These are phyloP conservation scores for Blastobotrys apis DNA, from an alignment of 1,139 yeast species.

Conservation along the genomic window DNA sequence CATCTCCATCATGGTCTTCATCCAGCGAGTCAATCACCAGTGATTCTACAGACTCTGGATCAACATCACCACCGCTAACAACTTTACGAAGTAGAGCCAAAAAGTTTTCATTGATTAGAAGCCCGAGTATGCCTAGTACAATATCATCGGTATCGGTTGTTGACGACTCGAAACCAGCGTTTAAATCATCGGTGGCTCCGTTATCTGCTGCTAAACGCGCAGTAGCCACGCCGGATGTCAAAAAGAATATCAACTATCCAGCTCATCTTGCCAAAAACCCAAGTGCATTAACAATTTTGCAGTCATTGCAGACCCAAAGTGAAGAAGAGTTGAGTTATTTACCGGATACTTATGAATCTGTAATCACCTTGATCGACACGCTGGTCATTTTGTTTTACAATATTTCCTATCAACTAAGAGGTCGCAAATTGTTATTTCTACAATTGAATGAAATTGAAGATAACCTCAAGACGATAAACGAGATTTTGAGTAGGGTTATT, in stretches of 20 bases:
- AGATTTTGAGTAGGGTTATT: slow-evolving; percentile 5
- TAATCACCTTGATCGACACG: slow-evolving; percentile 18
- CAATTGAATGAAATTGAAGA: slow-evolving; percentile 14
- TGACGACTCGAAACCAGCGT: slow-evolving; percentile 11
- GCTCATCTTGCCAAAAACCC: slow-evolving; percentile 9
- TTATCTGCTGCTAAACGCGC: background rate
- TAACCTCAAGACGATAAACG: slow-evolving; percentile 13
- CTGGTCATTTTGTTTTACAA: slow-evolving; percentile 15
- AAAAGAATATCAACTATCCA: background rate
- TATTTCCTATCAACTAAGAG: slow-evolving; percentile 11
- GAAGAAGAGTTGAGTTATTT: slow-evolving; percentile 18
- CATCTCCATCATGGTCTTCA: slow-evolving; percentile 3
- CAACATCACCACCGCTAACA: background rate
- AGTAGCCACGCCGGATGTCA: background rate
- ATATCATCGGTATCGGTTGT: background rate
- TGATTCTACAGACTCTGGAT: background rate
- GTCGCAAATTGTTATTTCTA: slow-evolving; percentile 10
- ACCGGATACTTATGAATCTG: slow-evolving; percentile 21
- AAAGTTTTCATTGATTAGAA: background rate
- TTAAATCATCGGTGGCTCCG: slow-evolving; percentile 3
- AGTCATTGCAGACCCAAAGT: slow-evolving; percentile 9
- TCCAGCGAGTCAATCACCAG: slow-evolving; percentile 1
- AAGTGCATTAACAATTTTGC: slow-evolving; percentile 12
- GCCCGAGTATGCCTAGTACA: background rate
- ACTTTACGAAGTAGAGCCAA: background rate